Evolutionary conservation across 2,329 filamentous ascomycete species (phyloP).

Genomic region (Huntiella moniliformis): DNA sequence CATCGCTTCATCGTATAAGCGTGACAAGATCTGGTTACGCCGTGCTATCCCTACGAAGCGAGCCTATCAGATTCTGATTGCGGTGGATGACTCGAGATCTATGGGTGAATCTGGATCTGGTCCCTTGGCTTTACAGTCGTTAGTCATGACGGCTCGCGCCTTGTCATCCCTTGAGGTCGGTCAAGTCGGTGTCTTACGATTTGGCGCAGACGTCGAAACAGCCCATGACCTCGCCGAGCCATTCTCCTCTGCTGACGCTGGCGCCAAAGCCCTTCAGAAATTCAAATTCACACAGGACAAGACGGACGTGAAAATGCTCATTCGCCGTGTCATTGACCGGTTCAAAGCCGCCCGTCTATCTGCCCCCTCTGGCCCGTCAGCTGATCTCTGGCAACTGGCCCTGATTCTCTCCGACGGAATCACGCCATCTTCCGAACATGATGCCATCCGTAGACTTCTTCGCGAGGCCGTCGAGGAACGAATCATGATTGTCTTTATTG

Average conservation of each 20-base stretch:
- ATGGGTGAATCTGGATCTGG: slow-evolving; percentile 73
- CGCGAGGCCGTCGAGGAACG: slow-evolving; percentile 78
- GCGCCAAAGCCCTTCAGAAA: slow-evolving; percentile 22
- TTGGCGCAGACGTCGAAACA: slow-evolving; percentile 65
- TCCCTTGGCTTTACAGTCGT: slow-evolving; percentile 73
- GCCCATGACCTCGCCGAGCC: slow-evolving; percentile 70
- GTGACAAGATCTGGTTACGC: slow-evolving; percentile 99
- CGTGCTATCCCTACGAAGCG: slow-evolving; percentile 80
- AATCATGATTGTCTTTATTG: slow-evolving; percentile 96
- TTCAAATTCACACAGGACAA: slow-evolving; percentile 74
- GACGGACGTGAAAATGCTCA: slow-evolving; percentile 67
- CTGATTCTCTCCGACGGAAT: slow-evolving; percentile 88
- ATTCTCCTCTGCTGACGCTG: slow-evolving; percentile 38
- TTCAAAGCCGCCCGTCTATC: slow-evolving; percentile 61
- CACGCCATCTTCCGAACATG: slow-evolving; percentile 65
- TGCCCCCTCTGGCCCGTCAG: slow-evolving; percentile 21
- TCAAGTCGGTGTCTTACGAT: slow-evolving; percentile 78
- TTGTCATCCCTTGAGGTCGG: slow-evolving; percentile 88
- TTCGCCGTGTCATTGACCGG: slow-evolving; percentile 58
- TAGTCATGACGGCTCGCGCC: slow-evolving; percentile 75
- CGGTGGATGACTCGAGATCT: slow-evolving; percentile 83
- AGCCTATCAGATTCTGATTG: slow-evolving; percentile 91
- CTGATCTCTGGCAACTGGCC: slow-evolving; percentile 86
- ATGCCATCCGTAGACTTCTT: slow-evolving; percentile 61
- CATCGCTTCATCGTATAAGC: slow-evolving; percentile 94